Percentiles rank a stretch among this genome's conserved stretches.
Conservation (phyloP, 2,329 filamentous ascomycete species). For the Tolypocladium tundrense region DNA sequence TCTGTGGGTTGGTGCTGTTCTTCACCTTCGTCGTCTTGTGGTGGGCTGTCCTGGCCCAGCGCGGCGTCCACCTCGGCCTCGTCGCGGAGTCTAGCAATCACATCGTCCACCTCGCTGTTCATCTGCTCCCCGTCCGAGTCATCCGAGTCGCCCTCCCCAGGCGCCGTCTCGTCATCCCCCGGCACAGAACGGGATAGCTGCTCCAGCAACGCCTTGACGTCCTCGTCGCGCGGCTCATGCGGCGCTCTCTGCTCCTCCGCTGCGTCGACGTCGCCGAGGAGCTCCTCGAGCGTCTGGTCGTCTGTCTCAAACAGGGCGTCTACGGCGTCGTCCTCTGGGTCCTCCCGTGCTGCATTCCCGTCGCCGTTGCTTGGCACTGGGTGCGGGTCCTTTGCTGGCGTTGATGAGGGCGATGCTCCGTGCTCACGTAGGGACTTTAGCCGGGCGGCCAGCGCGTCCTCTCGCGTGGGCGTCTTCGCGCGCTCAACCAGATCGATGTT, state of each 20-base stretch:
- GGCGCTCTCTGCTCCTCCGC: slow-evolving; percentile 14
- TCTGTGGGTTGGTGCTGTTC: not conserved
- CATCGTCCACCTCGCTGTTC: slow-evolving; percentile 30
- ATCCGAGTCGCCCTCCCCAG: slow-evolving; percentile 16
- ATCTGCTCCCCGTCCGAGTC: slow-evolving; percentile 43
- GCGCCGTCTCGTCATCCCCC: slow-evolving; percentile 6
- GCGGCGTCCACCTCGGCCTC: slow-evolving; percentile 28
- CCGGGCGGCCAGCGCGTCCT: slow-evolving; percentile 41
- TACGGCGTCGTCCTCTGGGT: slow-evolving; percentile 19
- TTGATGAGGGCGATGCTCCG: slow-evolving; percentile 15
- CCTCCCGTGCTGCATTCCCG: not conserved
- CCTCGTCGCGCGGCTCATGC: slow-evolving; percentile 16
- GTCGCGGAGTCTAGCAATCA: slow-evolving; percentile 36
- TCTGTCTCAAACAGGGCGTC: slow-evolving; percentile 34
- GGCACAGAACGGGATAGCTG: slow-evolving; percentile 23
- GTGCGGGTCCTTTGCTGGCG: not conserved
- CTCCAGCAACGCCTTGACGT: slow-evolving; percentile 26
- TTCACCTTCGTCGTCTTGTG: slow-evolving; percentile 1
- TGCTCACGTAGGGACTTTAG: slow-evolving; percentile 39
- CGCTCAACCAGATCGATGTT: slow-evolving; percentile 29
- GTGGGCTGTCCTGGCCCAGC: not conserved
- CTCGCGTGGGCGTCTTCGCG: slow-evolving; percentile 30
- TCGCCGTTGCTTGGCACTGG: not conserved
- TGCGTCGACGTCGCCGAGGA: slow-evolving; percentile 32
- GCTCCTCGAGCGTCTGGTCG: slow-evolving; percentile 41